Conservation (phyloP, 2,329 filamentous ascomycete species). For the Phoma sp. region DNA sequence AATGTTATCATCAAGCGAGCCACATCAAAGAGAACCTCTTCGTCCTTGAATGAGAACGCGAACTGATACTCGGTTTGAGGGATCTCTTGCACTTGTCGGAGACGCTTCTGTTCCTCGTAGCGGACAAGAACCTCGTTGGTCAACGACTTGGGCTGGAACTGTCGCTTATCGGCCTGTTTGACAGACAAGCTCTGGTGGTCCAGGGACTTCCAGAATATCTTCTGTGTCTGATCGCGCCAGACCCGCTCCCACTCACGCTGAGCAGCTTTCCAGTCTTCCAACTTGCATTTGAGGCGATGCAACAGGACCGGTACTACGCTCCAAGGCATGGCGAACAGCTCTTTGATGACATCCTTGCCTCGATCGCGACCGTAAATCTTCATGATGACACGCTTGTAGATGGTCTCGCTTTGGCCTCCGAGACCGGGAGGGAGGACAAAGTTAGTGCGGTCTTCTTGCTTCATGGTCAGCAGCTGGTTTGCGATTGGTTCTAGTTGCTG, state of each 20-base stretch:
- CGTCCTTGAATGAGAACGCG: slow-evolving; percentile 70
- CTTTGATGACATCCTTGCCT: slow-evolving; percentile 82
- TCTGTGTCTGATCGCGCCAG: slow-evolving; percentile 94
- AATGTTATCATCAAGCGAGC: slow-evolving; percentile 54
- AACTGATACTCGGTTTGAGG: slow-evolving; percentile 74
- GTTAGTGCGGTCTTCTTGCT: slow-evolving; percentile 68
- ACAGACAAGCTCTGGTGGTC: slow-evolving; percentile 95
- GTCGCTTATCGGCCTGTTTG: slow-evolving; percentile 87
- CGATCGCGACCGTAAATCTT: slow-evolving; percentile 91
- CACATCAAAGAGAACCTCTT: slow-evolving; percentile 59
- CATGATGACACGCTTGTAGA: slow-evolving; percentile 96
- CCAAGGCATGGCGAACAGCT: slow-evolving; percentile 84
- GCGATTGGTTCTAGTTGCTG: slow-evolving; percentile 94
- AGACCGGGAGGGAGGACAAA: slow-evolving; percentile 85
- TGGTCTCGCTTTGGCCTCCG: slow-evolving; percentile 91
- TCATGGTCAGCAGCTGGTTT: slow-evolving; percentile 84
- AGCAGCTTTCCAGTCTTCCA: slow-evolving; percentile 96
- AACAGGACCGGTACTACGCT: slow-evolving; percentile 88
- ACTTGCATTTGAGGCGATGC: slow-evolving; percentile 89
- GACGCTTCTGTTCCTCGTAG: slow-evolving; percentile 85
- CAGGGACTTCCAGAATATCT: slow-evolving; percentile 93
- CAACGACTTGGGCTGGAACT: slow-evolving; percentile 87
- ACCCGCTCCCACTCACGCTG: slow-evolving; percentile 99
- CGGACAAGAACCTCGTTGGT: slow-evolving; percentile 90
- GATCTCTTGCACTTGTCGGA: slow-evolving; percentile 65